phyloP scores from a whole-genome alignment of 768 basidiomycete genomes.

The Suillus paluster region DNA sequence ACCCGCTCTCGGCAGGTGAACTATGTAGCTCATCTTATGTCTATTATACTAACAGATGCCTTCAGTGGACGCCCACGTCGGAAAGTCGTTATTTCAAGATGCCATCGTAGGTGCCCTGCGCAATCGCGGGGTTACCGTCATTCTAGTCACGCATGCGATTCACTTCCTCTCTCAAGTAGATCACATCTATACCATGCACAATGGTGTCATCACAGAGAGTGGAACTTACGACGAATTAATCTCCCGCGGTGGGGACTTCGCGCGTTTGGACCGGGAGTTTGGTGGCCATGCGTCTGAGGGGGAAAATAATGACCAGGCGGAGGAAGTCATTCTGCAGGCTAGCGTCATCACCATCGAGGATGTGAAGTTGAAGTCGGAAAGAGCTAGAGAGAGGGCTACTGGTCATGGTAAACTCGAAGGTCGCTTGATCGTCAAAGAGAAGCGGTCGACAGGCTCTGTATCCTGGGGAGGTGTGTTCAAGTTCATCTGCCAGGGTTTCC shows the following conservation, averaged over 20 bases:
- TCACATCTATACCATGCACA: not conserved
- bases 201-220: constrained; percentile 45
- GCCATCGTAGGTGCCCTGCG: constrained; percentile 57
- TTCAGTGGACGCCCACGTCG: constrained; percentile 77
- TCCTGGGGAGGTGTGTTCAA: constrained; percentile 46
- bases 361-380: constrained; percentile 42
- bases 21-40: not conserved
- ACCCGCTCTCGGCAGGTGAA: constrained; percentile 65
- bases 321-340: constrained; percentile 16
- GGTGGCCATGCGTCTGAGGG: constrained; percentile 51
- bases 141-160: constrained; percentile 59
- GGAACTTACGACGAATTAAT: constrained; percentile 60
- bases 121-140: constrained; percentile 51
- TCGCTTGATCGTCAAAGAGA: constrained; percentile 66
- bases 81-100: constrained; percentile 65
- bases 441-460: constrained; percentile 64
- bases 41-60: not conserved
- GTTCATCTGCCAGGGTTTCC: not conserved
- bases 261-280: constrained; percentile 62
- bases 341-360: constrained; percentile 32
- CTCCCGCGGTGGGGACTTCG: constrained; percentile 53
- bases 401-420: constrained; percentile 70
- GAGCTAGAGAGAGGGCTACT: constrained; percentile 38
- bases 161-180: constrained; percentile 58
- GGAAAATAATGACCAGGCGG: constrained; percentile 32